A percentile compares a stretch with the other conserved stretches of the same genome.
Evolutionary conservation across 805 yeast species (phyloP).

Genomic region (Saturnispora besseyi): DNA sequence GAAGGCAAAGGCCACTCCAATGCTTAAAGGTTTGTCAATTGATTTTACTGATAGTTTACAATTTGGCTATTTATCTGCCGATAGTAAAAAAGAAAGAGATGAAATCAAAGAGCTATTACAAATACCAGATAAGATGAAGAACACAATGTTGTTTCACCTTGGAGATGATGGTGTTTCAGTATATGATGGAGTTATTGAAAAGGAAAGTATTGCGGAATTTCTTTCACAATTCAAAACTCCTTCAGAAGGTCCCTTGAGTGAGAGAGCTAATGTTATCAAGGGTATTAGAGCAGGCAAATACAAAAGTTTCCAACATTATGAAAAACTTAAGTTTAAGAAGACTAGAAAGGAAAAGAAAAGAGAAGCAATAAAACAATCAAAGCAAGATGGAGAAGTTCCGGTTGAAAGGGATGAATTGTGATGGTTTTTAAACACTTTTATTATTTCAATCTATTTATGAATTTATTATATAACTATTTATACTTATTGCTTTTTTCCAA

Average conservation of each 20-base stretch:
- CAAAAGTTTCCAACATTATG: slow-evolving; percentile 18
- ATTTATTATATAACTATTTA: not conserved
- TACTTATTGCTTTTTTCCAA: too few relatives aligned
- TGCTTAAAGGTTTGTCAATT: slow-evolving; percentile 57
- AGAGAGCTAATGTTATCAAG: slow-evolving; percentile 17
- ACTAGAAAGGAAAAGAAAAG: slow-evolving; percentile 8
- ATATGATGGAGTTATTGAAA: slow-evolving; percentile 24
- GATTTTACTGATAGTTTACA: slow-evolving; percentile 50
- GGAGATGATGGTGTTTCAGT: slow-evolving; percentile 15
- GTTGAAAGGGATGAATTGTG: slow-evolving; percentile 17
- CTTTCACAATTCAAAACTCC: slow-evolving; percentile 26
- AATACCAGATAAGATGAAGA: slow-evolving; percentile 11
- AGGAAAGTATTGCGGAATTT: slow-evolving; percentile 26
- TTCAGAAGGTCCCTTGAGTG: slow-evolving; percentile 28
- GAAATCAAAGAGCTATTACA: slow-evolving; percentile 7
- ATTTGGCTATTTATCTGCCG: slow-evolving; percentile 32
- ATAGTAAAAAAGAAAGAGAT: slow-evolving; percentile 13
- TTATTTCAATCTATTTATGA: not conserved
- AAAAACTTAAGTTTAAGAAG: slow-evolving; percentile 19
- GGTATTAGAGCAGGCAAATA: slow-evolving; percentile 18
- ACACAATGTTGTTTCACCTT: slow-evolving; percentile 21
- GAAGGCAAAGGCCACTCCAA: slow-evolving; percentile 40
- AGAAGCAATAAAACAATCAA: slow-evolving; percentile 6
- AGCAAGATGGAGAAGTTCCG: not conserved
- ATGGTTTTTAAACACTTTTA: not conserved